Conservation (phyloP, 2,329 filamentous ascomycete genomes). For the Phialocephala sp. region DNA sequence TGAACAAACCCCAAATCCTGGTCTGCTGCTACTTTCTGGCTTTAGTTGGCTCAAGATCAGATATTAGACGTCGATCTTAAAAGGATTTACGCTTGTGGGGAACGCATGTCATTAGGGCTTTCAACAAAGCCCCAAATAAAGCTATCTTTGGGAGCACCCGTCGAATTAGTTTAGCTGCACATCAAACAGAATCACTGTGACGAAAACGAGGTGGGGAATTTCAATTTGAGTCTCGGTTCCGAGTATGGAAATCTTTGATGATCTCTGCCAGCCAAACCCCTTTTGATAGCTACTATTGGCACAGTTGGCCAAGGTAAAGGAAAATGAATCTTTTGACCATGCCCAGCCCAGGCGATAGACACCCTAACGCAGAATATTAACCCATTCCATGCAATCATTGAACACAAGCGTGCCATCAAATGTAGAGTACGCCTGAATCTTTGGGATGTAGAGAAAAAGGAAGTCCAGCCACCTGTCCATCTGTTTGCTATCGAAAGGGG, state of each 20-base stretch:
- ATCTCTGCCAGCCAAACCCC: constrained; percentile 41
- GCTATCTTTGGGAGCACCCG: neutral
- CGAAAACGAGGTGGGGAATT: constrained; percentile 27
- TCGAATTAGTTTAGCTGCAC: neutral
- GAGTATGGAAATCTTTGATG: constrained; percentile 42
- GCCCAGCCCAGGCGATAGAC: constrained; percentile 39
- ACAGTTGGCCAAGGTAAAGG: constrained; percentile 36
- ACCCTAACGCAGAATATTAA: constrained; percentile 40
- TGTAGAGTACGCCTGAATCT: constrained; percentile 44
- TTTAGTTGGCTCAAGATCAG: neutral
- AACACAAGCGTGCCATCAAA: constrained; percentile 42
- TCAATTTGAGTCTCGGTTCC: constrained; percentile 38
- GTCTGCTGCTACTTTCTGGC: neutral
- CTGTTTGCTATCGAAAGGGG: constrained; percentile 38
- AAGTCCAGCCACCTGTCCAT: constrained; percentile 42
- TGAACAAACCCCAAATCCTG: neutral
- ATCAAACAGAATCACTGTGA: neutral
- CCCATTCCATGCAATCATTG: constrained; percentile 44
- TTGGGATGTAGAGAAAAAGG: constrained; percentile 42
- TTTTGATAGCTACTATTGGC: constrained; percentile 42
- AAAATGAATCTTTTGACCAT: constrained; percentile 44
- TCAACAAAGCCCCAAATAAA: neutral
- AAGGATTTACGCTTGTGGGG: neutral
- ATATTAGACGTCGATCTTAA: constrained; percentile 7
- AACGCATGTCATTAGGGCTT: neutral